Base-by-base conservation (phyloP, 768 basidiomycete species). In the Goffeauzyma gilvescens region DNA sequence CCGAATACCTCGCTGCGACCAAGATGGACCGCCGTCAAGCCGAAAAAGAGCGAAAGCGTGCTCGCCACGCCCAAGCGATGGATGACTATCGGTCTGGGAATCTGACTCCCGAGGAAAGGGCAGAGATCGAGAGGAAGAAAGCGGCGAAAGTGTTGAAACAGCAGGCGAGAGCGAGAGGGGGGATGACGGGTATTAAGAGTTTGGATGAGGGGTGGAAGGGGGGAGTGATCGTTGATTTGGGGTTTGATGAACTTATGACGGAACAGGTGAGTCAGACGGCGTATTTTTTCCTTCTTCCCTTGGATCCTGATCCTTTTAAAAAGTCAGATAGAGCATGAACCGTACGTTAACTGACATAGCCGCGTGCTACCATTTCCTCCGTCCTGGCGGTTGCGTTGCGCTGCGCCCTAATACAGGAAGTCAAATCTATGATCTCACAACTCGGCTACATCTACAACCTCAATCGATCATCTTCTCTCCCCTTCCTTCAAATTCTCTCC, bases 201-300 rank as follows among this genome's bases (percentile, higher is more conserved):
- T 46, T 42, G 10, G 42, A 35, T 15, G 38, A 48, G n/a, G 48
- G 45, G n/a, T 65, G 58, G 54, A 49, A 49, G 32, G 63, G 59
- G 12, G 59, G 56, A 8, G 46, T 63, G 8, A 48, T 65, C 4
- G 33, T 96, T 15, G 93, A 98, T 66, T 69, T 95, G 14, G 84
- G 78, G 7, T 95, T 93, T 60, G 89, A 96, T 59, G 74, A 87
- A 32, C 68, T 77, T 65, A 95, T 96, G 90, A 75, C 69, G 44
- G 85, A 90, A 49, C 84, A 87, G 68, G 87, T 89, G 62, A 51
- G 77, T 41, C 14, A 17, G 12, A 15, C 22, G n/a, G n/a, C n/a
- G n/a, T n/a, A n/a, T n/a, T 44, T n/a, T n/a, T n/a, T n/a, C n/a
- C n/a, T n/a, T n/a, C n/a, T n/a, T n/a, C n/a, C n/a, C n/a, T n/a